These are phyloP conservation scores for Aspergillus pseudotamarii DNA, from an alignment of 2,329 filamentous ascomycete genomes.

Conservation along the genomic window DNA sequence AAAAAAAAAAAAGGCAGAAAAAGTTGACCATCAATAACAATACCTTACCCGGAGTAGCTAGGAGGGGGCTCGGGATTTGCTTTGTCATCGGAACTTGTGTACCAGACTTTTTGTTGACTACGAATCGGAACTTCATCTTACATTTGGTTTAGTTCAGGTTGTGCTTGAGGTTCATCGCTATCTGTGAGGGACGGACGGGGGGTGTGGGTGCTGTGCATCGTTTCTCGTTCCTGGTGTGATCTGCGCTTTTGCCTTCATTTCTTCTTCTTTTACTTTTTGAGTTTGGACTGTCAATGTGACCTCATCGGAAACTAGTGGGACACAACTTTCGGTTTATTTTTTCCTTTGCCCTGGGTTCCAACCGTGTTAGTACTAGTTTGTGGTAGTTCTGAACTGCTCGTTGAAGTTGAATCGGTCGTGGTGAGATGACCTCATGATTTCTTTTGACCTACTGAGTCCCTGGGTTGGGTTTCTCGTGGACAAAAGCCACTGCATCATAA, in stretches of 20 bases:
- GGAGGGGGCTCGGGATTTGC: background rate
- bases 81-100: background rate
- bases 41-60: background rate
- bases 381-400: background rate
- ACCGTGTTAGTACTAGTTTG: background rate
- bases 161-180: constrained; percentile 1
- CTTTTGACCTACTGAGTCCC: background rate
- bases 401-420: background rate
- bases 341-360: background rate
- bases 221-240: constrained; percentile 6
- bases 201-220: background rate
- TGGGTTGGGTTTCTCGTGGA: background rate
- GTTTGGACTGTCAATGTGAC: constrained; percentile 1
- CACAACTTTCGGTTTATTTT: background rate
- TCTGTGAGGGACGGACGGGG: constrained; percentile 1
- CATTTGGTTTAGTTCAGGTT: background rate
- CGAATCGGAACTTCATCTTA: background rate
- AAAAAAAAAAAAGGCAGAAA: background rate
- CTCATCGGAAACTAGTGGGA: constrained; percentile 7
- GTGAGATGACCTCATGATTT: constrained; percentile 1
- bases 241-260: background rate
- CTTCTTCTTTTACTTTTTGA: background rate
- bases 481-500: background rate
- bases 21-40: background rate
- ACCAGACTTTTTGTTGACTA: background rate